These are phyloP conservation scores for Murraya paniculata DNA, from an alignment of 345 rosid genomes.

Conservation along the genomic window DNA sequence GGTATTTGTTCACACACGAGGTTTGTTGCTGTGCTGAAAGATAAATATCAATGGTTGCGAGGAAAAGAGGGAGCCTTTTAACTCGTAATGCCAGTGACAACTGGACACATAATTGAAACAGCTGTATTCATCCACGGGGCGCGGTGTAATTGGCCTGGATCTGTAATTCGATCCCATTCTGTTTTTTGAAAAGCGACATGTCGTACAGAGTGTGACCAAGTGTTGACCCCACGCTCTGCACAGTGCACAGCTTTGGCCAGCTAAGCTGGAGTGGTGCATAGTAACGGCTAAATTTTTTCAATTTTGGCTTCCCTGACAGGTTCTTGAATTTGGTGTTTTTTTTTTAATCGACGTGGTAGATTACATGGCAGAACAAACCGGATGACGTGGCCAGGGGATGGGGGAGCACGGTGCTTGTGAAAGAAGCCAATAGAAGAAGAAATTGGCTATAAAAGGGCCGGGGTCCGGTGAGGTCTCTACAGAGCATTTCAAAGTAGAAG, in stretches of 20 bases:
- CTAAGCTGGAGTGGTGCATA: slow-evolving; percentile 18
- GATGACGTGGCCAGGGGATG: slow-evolving; percentile 19
- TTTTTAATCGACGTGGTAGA: slow-evolving; percentile 30
- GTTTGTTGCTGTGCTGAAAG: background rate
- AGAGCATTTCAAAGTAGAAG: slow-evolving; percentile 9
- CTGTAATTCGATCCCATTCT: background rate
- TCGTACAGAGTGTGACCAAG: slow-evolving; percentile 11
- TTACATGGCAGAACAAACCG: slow-evolving; percentile 31
- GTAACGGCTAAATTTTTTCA: slow-evolving; percentile 44
- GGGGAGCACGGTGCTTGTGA: slow-evolving; percentile 5
- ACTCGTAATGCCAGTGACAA: slow-evolving; percentile 37
- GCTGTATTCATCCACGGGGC: slow-evolving; percentile 29
- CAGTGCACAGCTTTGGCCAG: slow-evolving; percentile 36
- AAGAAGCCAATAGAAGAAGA: slow-evolving; percentile 24
- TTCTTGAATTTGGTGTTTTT: slow-evolving; percentile 1
- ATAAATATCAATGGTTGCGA: slow-evolving; percentile 13
- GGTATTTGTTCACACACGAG: background rate
- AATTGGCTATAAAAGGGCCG: slow-evolving; percentile 35
- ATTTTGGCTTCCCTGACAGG: slow-evolving; percentile 8
- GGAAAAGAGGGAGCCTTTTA: slow-evolving; percentile 21
- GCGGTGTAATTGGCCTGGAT: background rate
- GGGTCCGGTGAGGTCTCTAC: background rate
- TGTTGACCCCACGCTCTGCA: background rate
- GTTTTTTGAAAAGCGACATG: slow-evolving; percentile 12
- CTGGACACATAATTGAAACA: slow-evolving; percentile 37